Evolutionary conservation across 1,284 basidiomycete genomes (phyloP).

Genomic region (Anthracocystis panici-leucophaei): DNA sequence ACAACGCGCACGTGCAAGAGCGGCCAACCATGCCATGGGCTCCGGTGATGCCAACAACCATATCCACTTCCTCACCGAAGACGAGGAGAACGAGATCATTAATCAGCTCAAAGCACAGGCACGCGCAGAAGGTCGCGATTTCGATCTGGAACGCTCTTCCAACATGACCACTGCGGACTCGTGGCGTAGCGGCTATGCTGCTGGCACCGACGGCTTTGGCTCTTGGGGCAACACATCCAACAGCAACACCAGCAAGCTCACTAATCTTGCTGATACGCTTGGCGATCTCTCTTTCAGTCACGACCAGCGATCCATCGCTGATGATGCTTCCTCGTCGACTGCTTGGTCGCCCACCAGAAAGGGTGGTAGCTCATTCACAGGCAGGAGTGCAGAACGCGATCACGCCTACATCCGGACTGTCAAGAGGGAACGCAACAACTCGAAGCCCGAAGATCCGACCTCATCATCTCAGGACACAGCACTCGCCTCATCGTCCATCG

Average conservation of each 20-base stretch:
- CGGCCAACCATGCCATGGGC: slow-evolving; percentile 35
- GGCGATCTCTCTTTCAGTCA: slow-evolving; percentile 33
- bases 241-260: slow-evolving; percentile 20
- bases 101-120: slow-evolving; percentile 57
- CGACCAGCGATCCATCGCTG: slow-evolving; percentile 4
- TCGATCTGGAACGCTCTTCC: slow-evolving; percentile 26
- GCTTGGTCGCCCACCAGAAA: slow-evolving; percentile 18
- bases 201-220: slow-evolving; percentile 60
- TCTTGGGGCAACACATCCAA: slow-evolving; percentile 37
- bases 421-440: slow-evolving; percentile 30
- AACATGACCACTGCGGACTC: slow-evolving; percentile 16
- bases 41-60: slow-evolving; percentile 15
- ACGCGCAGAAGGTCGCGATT: slow-evolving; percentile 43
- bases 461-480: slow-evolving; percentile 3
- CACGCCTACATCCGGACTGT: slow-evolving; percentile 53
- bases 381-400: slow-evolving; percentile 52
- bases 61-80: slow-evolving; percentile 61
- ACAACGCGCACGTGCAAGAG: slow-evolving; percentile 60
- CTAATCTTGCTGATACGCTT: slow-evolving; percentile 40
- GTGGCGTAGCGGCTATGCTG: slow-evolving; percentile 39
- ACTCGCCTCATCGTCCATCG: neutral
- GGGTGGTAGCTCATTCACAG: slow-evolving; percentile 48
- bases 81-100: slow-evolving; percentile 66
- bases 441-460: slow-evolving; percentile 12
- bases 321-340: slow-evolving; percentile 7